A percentile compares a stretch with the other conserved stretches of the same genome.
These are phyloP conservation scores for Lachancea lanzarotensis DNA, from an alignment of 805 yeast species.

Conservation along the genomic window DNA sequence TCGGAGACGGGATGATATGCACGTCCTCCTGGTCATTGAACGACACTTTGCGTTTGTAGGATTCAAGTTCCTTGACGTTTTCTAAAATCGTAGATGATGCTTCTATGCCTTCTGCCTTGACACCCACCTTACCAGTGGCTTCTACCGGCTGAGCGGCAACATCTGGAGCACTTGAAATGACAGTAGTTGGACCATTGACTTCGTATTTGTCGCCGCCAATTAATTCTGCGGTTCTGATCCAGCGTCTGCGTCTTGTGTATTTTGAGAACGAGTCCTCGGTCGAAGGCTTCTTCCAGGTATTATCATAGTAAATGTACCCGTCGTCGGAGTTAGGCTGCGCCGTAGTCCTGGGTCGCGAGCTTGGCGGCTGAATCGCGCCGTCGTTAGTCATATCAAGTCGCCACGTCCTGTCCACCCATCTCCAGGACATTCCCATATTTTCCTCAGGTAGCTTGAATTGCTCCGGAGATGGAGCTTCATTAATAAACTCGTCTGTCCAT, in stretches of 20 bases:
- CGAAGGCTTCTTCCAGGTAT: conserved; percentile 88
- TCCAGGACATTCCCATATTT: conserved; percentile 73
- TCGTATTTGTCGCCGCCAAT: conserved; percentile 31
- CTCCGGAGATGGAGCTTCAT: conserved; percentile 74
- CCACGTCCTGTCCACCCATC: conserved; percentile 95
- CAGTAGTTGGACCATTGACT: neutral
- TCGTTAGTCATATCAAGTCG: conserved; percentile 82
- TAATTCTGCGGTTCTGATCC: conserved; percentile 92
- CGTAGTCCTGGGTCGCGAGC: conserved; percentile 44
- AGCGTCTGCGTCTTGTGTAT: conserved; percentile 89
- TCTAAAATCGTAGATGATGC: conserved; percentile 4
- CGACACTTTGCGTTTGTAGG: conserved; percentile 27
- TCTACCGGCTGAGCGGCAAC: conserved; percentile 5
- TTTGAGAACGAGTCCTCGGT: conserved; percentile 84
- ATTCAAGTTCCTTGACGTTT: conserved; percentile 5
- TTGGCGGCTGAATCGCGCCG: conserved; percentile 69
- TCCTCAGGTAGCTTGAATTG: conserved; percentile 75
- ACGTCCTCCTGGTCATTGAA: conserved; percentile 27
- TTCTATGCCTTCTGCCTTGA: conserved; percentile 3
- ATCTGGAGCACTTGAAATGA: conserved; percentile 4
- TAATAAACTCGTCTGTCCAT: conserved; percentile 94
- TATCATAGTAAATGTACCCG: conserved; percentile 84
- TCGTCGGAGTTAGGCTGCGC: conserved; percentile 75
- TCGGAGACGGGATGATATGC: conserved; percentile 15
- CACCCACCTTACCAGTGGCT: conserved; percentile 4